These are phyloP conservation scores for Venturia pyrina DNA, from an alignment of 2,329 filamentous ascomycete genomes.

Conservation along the genomic window DNA sequence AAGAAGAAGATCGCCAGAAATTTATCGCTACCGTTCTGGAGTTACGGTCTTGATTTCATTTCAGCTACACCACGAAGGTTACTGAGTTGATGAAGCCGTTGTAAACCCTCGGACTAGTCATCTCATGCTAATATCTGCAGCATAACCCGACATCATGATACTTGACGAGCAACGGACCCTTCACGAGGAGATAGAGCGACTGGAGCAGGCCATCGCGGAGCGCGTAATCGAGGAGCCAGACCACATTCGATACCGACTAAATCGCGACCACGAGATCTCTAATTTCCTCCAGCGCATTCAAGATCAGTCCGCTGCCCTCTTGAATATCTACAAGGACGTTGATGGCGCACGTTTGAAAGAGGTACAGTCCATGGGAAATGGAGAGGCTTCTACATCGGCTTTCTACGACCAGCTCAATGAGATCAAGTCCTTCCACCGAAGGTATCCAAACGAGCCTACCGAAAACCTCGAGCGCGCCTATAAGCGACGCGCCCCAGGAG, in stretches of 20 bases:
- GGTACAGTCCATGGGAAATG: slow-evolving; percentile 71
- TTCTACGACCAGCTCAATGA: slow-evolving; percentile 79
- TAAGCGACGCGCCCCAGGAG: slow-evolving; percentile 57
- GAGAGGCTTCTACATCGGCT: slow-evolving; percentile 72
- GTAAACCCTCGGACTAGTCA: background rate
- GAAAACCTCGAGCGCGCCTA: slow-evolving; percentile 94
- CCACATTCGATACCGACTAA: slow-evolving; percentile 78
- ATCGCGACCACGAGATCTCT: slow-evolving; percentile 84
- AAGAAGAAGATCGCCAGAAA: too few relatives aligned
- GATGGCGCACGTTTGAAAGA: slow-evolving; percentile 65
- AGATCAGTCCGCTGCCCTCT: slow-evolving; percentile 67
- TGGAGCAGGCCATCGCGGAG: slow-evolving; percentile 89
- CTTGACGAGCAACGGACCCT: slow-evolving; percentile 89
- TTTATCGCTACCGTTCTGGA: too few relatives aligned
- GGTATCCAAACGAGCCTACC: slow-evolving; percentile 87
- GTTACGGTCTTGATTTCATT: too few relatives aligned
- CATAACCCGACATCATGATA: slow-evolving; percentile 45
- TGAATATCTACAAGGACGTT: slow-evolving; percentile 76
- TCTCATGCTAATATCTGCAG: background rate
- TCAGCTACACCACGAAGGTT: too few relatives aligned
- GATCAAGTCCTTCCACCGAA: slow-evolving; percentile 78
- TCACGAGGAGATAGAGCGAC: slow-evolving; percentile 90
- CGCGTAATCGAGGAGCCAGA: slow-evolving; percentile 73
- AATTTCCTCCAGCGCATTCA: slow-evolving; percentile 83
- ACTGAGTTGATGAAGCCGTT: too few relatives aligned